Evolutionary conservation across 208 protist genomes (phyloP), one percentile per base, ranked within the genome.

Genomic region (Crithidia fasciculata): DNA sequence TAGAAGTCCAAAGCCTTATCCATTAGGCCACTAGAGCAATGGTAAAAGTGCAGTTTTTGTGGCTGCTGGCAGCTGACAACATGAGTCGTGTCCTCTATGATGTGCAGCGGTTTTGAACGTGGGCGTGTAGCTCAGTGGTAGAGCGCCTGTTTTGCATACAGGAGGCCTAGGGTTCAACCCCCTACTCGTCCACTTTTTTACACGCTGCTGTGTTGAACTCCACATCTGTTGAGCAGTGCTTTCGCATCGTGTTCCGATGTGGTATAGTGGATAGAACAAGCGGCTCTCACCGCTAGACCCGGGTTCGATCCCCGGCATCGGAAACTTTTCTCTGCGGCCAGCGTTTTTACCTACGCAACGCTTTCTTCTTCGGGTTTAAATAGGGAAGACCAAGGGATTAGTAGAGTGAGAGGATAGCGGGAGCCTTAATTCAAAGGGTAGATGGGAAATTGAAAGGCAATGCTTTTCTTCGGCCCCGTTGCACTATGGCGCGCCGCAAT

Each of bases 221-320:
- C 5, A 6, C 44, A 16, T 52, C 1, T 16, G 18, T 7, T 16
- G 5, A 6, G 36, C 5, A 2, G 2, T 36, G 4, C 43, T 7
- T 54, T 41, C 9, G 41, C 13, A 40, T 43, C 37, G 47, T 56
- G 67, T 93, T 89, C 91, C 88, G 83, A 89, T 70, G 88, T 95
- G 83, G 91, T 95, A 95, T 95, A 95, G 91, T 95, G 91, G 91
- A 87, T 96, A 96, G 91, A 91, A 96, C 89, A 96, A 91, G 89
- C 86, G 91, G 89, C 91, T 96, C 89, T 96, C 91, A 96, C 91
- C 88, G 86, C 89, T 91, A 94, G 91, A 96, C 91, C 91, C 91
- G 91, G 91, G 91, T 96, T 96, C 91, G 89, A 96, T 96, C 89
- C 91, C 91, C 91, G 91, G 91, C 87, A 92, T 69, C 89, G 91